These are phyloP conservation scores for Colletotrichum noveboracense DNA, from an alignment of 2,329 filamentous ascomycete genomes.

Conservation along the genomic window DNA sequence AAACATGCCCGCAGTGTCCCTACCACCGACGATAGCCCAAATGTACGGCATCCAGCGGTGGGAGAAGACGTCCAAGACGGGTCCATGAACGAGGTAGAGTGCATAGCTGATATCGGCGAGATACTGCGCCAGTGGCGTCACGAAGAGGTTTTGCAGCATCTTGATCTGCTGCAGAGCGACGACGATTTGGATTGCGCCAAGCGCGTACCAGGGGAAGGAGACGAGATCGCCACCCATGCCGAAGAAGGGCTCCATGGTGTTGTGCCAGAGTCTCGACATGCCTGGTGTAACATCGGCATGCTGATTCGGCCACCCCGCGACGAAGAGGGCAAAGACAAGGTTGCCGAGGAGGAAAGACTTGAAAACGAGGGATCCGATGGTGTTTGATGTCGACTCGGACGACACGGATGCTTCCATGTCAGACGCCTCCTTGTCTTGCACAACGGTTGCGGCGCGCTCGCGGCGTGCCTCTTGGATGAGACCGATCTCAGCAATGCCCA, in stretches of 20 bases:
- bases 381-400: not conserved
- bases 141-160: constrained; percentile 43
- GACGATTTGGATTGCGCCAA: constrained; percentile 37
- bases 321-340: constrained; percentile 34
- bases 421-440: constrained; percentile 22
- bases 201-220: constrained; percentile 39
- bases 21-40: constrained; percentile 32
- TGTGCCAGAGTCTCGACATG: constrained; percentile 33
- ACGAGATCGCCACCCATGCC: constrained; percentile 34
- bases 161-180: constrained; percentile 33
- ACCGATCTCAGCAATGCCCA: constrained; percentile 50
- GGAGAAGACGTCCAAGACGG: constrained; percentile 45
- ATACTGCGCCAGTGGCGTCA: constrained; percentile 55
- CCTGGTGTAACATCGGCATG: constrained; percentile 36
- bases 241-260: constrained; percentile 38
- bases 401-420: constrained; percentile 4
- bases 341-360: constrained; percentile 27
- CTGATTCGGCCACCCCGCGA: constrained; percentile 46
- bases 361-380: constrained; percentile 22
- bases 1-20: constrained; percentile 36
- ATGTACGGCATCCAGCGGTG: constrained; percentile 20
- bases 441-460: not conserved
- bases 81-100: constrained; percentile 64
- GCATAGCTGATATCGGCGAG: constrained; percentile 62
- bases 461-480: constrained; percentile 34